Evolutionary conservation across 2,329 filamentous ascomycete species (phyloP), one percentile per base, ranked within the genome.

Genomic region (Cercospora sp.): DNA sequence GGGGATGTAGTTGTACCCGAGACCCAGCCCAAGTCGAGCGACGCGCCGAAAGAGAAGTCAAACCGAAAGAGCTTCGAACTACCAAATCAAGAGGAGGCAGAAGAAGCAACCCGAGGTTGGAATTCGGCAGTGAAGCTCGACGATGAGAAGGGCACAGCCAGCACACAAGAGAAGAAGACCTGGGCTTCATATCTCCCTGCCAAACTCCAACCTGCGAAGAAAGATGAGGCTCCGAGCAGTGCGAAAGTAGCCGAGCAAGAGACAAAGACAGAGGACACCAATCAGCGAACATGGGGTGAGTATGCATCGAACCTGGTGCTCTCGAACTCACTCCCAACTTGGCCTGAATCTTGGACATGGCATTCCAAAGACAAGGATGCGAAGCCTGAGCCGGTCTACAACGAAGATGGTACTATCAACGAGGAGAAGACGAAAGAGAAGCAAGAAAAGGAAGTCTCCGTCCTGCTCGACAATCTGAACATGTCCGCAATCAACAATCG

Each of bases 401-500:
- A 78, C 64, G 72, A 76, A 67, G 77, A 79, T 63, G 78, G 77
- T 62, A 78, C 71, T 9, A 68, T 79, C 70, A 72, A 78, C 65
- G 75, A 80, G 60, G 80, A 81, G 65, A 77, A 74, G 53, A 78
- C 78, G 23, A 75, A 75, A 30, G 78, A 85, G 67, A 83, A 86
- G 73, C 89, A 93, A 75, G 83, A 89, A 69, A 83, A 87, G 64
- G 95, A 97, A 74, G 87, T 98, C 68, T 87, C 87, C 45, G 85
- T 87, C 31, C 88, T 97, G 23, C 89, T 99, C 30, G 91, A 96
- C 76, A 87, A 91, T 55, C 86, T 99, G 69, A 94, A 96, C 76
- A 87, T 96, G 33, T 87, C 91, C 5, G 91, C 92, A 5, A 87
- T 90, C 72, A 94, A 96, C 83, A 95, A 96, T 81, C 90, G 89